Conservation (phyloP, 2,329 filamentous ascomycete species). For the Alternaria sp. region DNA sequence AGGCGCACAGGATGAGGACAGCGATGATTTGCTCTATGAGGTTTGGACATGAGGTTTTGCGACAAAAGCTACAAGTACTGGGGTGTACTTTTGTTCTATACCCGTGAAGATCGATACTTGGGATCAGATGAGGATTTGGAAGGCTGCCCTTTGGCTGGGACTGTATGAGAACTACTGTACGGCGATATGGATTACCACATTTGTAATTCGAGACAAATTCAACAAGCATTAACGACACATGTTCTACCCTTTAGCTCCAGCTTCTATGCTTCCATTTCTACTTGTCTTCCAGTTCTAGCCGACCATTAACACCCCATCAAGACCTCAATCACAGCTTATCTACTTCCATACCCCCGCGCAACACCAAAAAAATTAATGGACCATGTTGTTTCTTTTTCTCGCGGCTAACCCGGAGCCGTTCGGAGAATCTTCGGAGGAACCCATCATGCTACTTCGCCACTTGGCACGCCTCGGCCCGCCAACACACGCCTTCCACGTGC, state of each 20-base stretch:
- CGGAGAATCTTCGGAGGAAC: conserved; percentile 2
- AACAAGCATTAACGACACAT: conserved; percentile 15
- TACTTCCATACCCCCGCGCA: neutral
- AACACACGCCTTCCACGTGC: neutral
- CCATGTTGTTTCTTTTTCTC: neutral
- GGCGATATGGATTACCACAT: conserved; percentile 18
- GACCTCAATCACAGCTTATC: neutral
- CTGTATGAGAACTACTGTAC: conserved; percentile 20
- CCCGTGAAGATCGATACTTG: conserved; percentile 38
- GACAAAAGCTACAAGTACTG: conserved; percentile 32
- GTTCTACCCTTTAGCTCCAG: neutral
- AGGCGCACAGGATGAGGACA: conserved; percentile 19
- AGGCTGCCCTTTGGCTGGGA: conserved; percentile 17
- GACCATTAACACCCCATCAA: neutral
- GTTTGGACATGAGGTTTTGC: conserved; percentile 13
- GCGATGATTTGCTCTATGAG: conserved; percentile 7
- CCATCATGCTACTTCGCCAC: neutral
- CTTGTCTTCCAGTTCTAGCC: neutral
- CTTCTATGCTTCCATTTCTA: neutral
- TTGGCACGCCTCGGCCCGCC: conserved; percentile 4
- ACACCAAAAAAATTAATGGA: neutral
- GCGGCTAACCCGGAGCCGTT: neutral
- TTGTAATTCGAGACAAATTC: conserved; percentile 17
- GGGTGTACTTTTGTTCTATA: conserved; percentile 39
- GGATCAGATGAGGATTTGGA: conserved; percentile 23